phyloP scores from a whole-genome alignment of 1,139 yeast species.

The Candida mesenterica region DNA sequence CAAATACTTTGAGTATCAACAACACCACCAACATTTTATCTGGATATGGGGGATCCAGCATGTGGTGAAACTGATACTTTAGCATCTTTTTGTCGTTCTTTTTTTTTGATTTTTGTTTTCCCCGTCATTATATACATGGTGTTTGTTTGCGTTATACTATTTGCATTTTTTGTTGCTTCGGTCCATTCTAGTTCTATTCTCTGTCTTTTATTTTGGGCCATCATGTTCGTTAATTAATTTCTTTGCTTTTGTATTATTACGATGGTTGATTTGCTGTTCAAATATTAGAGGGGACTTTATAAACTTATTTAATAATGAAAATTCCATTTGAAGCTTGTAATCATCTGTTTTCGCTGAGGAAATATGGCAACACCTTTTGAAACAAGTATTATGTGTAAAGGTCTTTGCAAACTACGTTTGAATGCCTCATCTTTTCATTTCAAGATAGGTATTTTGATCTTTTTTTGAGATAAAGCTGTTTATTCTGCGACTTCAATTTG shows the following conservation, averaged over 20 bases:
- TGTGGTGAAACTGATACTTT: slow-evolving; percentile 13
- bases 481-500: too few relatives aligned
- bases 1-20: slow-evolving; percentile 7
- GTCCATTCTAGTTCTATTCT: slow-evolving; percentile 4
- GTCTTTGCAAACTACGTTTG: too few relatives aligned
- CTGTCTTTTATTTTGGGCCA: not conserved
- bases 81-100: slow-evolving; percentile 3
- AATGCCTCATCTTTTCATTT: too few relatives aligned
- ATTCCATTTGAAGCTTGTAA: too few relatives aligned
- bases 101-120: slow-evolving; percentile 3
- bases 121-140: not conserved
- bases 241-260: slow-evolving; percentile 1
- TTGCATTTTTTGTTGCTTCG: slow-evolving; percentile 9
- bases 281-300: not conserved
- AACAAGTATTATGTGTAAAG: too few relatives aligned
- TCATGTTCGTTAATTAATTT: slow-evolving; percentile 1
- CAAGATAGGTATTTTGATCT: too few relatives aligned
- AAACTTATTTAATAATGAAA: too few relatives aligned
- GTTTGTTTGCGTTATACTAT: slow-evolving; percentile 1
- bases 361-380: too few relatives aligned
- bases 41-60: slow-evolving; percentile 16
- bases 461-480: too few relatives aligned
- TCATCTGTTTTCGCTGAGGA: too few relatives aligned
- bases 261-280: too few relatives aligned
- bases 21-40: slow-evolving; percentile 11